Percentiles rank a stretch among this genome's conserved stretches.
phyloP scores from a whole-genome alignment of 164 flowering plant species.

The Vitis rupestris region DNA sequence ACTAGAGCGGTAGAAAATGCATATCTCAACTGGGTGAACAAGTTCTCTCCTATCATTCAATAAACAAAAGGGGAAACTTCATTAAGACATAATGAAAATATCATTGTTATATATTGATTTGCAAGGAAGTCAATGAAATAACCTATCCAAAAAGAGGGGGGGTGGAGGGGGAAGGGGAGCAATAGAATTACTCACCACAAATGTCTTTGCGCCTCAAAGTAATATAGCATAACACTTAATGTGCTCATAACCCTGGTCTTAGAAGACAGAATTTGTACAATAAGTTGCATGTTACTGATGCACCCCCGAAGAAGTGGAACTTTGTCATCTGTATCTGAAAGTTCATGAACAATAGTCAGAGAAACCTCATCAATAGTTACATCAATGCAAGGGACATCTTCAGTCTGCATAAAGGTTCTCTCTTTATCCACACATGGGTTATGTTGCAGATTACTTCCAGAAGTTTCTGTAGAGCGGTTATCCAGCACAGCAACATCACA shows the following conservation, averaged over 20 bases:
- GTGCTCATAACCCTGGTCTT: conserved; percentile 69
- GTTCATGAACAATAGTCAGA: conserved; percentile 73
- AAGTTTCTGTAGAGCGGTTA: conserved; percentile 14
- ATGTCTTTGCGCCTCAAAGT: conserved; percentile 65
- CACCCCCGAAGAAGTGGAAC: conserved; percentile 68
- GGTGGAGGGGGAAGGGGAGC: background rate
- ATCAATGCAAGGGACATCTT: conserved; percentile 37
- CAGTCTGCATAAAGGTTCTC: conserved; percentile 20
- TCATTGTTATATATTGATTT: background rate
- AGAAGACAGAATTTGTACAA: conserved; percentile 48
- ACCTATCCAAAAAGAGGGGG: background rate
- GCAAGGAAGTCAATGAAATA: background rate
- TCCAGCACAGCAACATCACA: conserved; percentile 18
- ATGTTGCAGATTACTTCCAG: conserved; percentile 17
- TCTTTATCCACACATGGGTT: conserved; percentile 18
- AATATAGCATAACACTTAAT: conserved; percentile 34
- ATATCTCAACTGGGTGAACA: conserved; percentile 57
- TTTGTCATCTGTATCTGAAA: conserved; percentile 52
- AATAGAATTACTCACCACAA: conserved; percentile 51
- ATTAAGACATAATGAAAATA: background rate
- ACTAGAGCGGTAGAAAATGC: conserved; percentile 50
- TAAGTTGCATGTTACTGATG: conserved; percentile 38
- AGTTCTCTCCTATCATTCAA: conserved; percentile 67
- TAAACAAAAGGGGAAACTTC: background rate
- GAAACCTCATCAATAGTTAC: conserved; percentile 47